Conservation (phyloP, 163 green algal genomes). For the Scenedesmus sp. region DNA sequence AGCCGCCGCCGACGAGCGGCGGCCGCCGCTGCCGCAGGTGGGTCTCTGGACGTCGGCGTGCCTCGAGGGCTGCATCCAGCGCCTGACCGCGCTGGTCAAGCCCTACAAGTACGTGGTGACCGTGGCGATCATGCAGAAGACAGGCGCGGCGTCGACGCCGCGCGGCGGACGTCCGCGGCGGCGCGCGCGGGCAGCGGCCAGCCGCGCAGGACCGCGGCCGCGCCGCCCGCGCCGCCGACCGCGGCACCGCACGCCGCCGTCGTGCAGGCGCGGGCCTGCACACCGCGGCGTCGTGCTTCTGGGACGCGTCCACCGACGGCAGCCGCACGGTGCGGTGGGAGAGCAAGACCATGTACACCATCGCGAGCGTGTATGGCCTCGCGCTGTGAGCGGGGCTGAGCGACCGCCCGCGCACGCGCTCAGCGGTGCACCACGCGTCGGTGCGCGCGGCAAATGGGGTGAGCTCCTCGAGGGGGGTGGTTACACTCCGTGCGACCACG, state of each 20-base stretch:
- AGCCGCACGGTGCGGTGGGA: constrained; percentile 85
- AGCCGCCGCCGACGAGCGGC: no score
- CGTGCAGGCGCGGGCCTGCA: constrained; percentile 74
- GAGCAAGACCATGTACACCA: constrained; percentile 88
- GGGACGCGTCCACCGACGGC: constrained; percentile 79
- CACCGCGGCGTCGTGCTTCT: constrained; percentile 82
- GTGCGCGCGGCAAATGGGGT: no score
- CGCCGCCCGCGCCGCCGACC: background rate
- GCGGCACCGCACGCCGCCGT: background rate
- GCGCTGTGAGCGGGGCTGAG: constrained; percentile 38
- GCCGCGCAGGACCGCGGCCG: background rate
- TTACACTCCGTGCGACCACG: no score
- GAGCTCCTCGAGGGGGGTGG: no score
- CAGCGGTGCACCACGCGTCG: no score
- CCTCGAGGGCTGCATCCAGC: constrained; percentile 80
- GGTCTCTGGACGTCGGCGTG: constrained; percentile 78
- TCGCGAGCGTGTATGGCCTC: constrained; percentile 80
- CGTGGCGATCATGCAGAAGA: constrained; percentile 89
- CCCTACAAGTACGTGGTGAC: constrained; percentile 89
- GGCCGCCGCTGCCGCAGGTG: no score
- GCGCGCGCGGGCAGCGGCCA: background rate
- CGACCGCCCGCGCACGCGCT: background rate
- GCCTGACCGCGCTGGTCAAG: constrained; percentile 75
- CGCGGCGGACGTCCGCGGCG: background rate
- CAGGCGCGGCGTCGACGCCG: constrained; percentile 53